phyloP scores from a whole-genome alignment of 106 monocot species.

The Dendrobium officinale region DNA sequence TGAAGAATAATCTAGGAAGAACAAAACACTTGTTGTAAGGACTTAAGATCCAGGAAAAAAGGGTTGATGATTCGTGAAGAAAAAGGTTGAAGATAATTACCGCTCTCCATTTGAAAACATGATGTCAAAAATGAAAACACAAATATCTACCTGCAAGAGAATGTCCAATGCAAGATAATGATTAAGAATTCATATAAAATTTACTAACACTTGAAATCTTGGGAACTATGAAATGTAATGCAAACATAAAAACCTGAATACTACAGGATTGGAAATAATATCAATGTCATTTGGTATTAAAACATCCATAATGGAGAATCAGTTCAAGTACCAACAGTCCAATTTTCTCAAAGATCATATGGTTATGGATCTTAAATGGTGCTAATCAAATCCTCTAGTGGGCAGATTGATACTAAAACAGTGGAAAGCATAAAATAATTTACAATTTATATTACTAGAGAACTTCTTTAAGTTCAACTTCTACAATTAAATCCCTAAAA shows the following conservation, averaged over 20 bases:
- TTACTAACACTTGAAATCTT: neutral
- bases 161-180: neutral
- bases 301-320: neutral
- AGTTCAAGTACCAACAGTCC: neutral
- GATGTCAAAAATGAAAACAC: slow-evolving; percentile 90
- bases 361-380: neutral
- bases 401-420: neutral
- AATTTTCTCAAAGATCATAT: neutral
- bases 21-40: neutral
- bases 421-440: neutral
- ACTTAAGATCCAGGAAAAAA: neutral
- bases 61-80: neutral
- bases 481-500: neutral
- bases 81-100: slow-evolving; percentile 27
- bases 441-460: neutral
- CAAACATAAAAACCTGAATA: neutral
- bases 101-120: slow-evolving; percentile 73
- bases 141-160: slow-evolving; percentile 88
- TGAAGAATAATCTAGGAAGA: neutral
- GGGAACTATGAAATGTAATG: neutral
- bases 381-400: neutral
- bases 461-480: neutral
- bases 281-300: neutral
- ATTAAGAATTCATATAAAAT: neutral
- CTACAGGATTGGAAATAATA: neutral